Evolutionary conservation across 2,329 filamentous ascomycete genomes (phyloP).

Genomic region (Purpureocillium lavendulum): DNA sequence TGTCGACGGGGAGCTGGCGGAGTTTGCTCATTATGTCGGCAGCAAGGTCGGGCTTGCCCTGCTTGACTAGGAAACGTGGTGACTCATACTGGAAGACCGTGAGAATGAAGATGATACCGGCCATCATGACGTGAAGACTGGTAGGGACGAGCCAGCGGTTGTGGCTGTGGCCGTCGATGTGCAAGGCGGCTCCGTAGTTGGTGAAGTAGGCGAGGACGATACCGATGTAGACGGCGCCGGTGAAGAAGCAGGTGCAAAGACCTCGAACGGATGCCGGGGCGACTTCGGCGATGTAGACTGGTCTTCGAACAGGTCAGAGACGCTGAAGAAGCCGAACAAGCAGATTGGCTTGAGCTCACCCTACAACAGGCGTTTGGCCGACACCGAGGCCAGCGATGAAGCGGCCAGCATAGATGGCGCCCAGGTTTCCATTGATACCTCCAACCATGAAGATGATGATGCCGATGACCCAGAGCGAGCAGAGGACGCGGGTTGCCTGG

Average conservation of each 20-base stretch:
- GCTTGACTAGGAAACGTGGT: slow-evolving; percentile 62
- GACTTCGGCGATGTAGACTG: slow-evolving; percentile 66
- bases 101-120: slow-evolving; percentile 60
- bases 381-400: slow-evolving; percentile 60
- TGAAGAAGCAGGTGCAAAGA: slow-evolving; percentile 56
- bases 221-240: slow-evolving; percentile 58
- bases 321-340: no score
- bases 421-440: slow-evolving; percentile 40
- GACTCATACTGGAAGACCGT: slow-evolving; percentile 64
- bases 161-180: slow-evolving; percentile 36
- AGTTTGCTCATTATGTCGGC: slow-evolving; percentile 46
- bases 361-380: slow-evolving; percentile 59
- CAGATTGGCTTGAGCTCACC: slow-evolving; percentile 12
- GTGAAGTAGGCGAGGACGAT: slow-evolving; percentile 75
- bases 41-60: slow-evolving; percentile 51
- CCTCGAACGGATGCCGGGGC: slow-evolving; percentile 61
- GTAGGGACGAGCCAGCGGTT: slow-evolving; percentile 60
- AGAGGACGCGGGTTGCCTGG: slow-evolving; percentile 52
- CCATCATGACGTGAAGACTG: slow-evolving; percentile 70
- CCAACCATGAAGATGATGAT: slow-evolving; percentile 49
- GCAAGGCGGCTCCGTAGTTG: slow-evolving; percentile 50
- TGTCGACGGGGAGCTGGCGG: slow-evolving; percentile 48
- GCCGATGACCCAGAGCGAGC: slow-evolving; percentile 47
- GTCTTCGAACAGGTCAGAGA: slow-evolving; percentile 15
- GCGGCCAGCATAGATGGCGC: slow-evolving; percentile 54